Percentiles rank a stretch among this genome's conserved stretches.
Conservation (phyloP, 106 monocot species). For the Dactylorhiza incarnata region DNA sequence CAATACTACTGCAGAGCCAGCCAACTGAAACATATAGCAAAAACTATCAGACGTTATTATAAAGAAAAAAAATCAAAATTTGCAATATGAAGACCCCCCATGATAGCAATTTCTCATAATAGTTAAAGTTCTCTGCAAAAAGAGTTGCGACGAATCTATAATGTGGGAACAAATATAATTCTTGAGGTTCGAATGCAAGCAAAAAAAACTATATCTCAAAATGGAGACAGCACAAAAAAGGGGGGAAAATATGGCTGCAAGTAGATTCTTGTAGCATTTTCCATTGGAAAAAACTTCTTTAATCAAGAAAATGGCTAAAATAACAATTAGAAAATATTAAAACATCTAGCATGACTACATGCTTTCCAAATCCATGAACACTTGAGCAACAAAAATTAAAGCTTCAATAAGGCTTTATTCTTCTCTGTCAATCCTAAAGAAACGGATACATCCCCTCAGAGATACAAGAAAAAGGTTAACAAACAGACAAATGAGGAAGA, state of each 20-base stretch:
- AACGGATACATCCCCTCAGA: not conserved
- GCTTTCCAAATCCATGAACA: not conserved
- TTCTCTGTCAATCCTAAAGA: not conserved
- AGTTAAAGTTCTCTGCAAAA: not conserved
- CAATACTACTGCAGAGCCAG: constrained; percentile 45
- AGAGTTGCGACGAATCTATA: not conserved
- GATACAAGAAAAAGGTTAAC: not conserved
- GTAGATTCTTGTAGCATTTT: not conserved
- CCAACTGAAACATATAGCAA: constrained; percentile 41
- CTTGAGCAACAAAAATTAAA: not conserved
- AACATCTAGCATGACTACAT: not conserved
- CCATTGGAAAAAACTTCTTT: not conserved
- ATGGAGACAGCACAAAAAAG: not conserved
- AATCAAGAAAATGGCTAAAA: not conserved
- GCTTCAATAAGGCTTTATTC: not conserved
- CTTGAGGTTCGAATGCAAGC: not conserved
- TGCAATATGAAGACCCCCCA: not conserved
- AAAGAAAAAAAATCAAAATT: not conserved
- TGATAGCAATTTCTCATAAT: not conserved
- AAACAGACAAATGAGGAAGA: not conserved
- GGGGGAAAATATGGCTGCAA: not conserved
- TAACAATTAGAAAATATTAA: not conserved
- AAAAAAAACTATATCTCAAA: not conserved
- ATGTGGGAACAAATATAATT: not conserved
- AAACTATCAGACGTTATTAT: not conserved